phyloP scores from a whole-genome alignment of 2,329 filamentous ascomycete species.

The Fusarium poae region DNA sequence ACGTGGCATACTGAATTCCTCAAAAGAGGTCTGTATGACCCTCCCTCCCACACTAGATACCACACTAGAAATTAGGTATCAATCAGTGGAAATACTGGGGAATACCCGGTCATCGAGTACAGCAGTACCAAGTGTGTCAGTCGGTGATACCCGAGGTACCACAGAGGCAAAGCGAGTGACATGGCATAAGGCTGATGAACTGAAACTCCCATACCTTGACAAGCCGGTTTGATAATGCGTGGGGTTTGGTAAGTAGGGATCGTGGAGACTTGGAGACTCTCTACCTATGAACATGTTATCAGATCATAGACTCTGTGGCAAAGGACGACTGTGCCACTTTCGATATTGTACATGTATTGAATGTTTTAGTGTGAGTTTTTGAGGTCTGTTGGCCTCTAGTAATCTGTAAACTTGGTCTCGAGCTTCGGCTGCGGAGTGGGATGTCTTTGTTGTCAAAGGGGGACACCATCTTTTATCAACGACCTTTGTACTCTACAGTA shows the following conservation, averaged over 20 bases:
- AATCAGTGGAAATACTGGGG: not conserved
- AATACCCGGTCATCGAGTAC: not conserved
- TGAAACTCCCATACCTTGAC: not conserved
- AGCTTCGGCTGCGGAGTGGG: not conserved
- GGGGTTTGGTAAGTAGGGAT: not conserved
- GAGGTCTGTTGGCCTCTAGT: not conserved
- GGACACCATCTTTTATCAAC: not conserved
- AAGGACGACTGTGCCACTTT: not conserved
- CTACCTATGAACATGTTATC: not conserved
- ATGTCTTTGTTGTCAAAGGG: not conserved
- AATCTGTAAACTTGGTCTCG: not conserved
- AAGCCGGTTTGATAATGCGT: not conserved
- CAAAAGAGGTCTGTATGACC: not conserved
- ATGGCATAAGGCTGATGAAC: not conserved
- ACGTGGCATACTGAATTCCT: constrained; percentile 35
- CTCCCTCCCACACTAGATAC: not conserved
- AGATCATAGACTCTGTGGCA: not conserved
- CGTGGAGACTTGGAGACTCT: not conserved
- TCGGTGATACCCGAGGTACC: not conserved
- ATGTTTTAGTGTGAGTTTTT: not conserved
- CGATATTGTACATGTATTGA: not conserved
- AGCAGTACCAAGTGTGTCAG: not conserved
- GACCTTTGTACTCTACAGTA: not conserved
- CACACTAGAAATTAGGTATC: constrained; percentile 9
- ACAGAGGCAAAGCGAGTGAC: not conserved